Evolutionary conservation across 2,329 filamentous ascomycete species (phyloP).

Genomic region (Cryphonectria carpinicola): DNA sequence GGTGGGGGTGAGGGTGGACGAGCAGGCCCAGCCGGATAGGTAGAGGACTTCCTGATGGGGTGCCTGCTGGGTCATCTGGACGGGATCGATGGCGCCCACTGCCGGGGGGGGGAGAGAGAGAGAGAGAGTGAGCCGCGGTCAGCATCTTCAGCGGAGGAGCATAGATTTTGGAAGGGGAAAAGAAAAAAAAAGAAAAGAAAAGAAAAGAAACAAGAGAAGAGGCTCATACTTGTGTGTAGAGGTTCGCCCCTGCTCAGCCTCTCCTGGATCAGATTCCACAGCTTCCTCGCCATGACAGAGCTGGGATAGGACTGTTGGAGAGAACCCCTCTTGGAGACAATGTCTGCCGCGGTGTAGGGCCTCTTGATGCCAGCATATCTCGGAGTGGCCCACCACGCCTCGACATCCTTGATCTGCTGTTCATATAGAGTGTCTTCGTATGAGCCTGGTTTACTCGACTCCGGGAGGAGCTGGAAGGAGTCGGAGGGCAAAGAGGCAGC

Average conservation of each 20-base stretch:
- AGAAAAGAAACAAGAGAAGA: too few relatives aligned
- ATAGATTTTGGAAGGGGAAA: background rate
- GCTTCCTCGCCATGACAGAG: conserved; percentile 91
- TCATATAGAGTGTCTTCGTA: conserved; percentile 87
- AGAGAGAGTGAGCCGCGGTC: background rate
- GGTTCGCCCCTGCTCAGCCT: conserved; percentile 78
- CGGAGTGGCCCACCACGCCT: conserved; percentile 87
- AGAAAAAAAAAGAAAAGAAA: background rate
- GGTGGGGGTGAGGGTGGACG: conserved; percentile 86
- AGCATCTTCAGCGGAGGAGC: background rate
- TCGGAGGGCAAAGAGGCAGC: conserved; percentile 68
- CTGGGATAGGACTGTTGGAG: conserved; percentile 88
- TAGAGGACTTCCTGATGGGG: conserved; percentile 95
- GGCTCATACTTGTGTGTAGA: conserved; percentile 81
- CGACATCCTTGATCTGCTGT: conserved; percentile 80
- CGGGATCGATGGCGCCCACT: conserved; percentile 98
- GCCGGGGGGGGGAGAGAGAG: background rate
- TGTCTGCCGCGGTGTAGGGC: conserved; percentile 86
- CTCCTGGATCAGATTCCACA: conserved; percentile 87
- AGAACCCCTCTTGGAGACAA: conserved; percentile 90
- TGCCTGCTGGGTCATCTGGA: conserved; percentile 99
- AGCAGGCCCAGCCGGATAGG: conserved; percentile 97
- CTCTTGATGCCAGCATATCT: conserved; percentile 89
- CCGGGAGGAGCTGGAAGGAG: conserved; percentile 83
- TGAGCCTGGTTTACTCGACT: conserved; percentile 73